A percentile compares a stretch with the other conserved stretches of the same genome.
These are phyloP conservation scores for Rhizophagus sp. DNA, from an alignment of 192 early-diverging fungal species.

Conservation along the genomic window DNA sequence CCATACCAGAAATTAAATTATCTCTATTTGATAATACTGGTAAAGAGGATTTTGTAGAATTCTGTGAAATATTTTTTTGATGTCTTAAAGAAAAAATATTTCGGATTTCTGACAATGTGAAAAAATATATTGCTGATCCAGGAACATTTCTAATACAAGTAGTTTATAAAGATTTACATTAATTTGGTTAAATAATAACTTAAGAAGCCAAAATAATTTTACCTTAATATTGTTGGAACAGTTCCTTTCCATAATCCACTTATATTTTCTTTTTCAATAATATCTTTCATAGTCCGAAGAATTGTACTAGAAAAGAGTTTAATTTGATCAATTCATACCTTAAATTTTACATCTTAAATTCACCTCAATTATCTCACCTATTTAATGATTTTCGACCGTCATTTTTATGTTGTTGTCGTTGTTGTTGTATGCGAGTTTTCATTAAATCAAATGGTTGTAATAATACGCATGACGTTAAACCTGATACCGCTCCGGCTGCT, in stretches of 20 bases:
- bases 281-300: slow-evolving; percentile 56
- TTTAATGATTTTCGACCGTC: slow-evolving; percentile 39
- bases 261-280: slow-evolving; percentile 59
- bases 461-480: slow-evolving; percentile 71
- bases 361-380: slow-evolving; percentile 40
- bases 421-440: slow-evolving; percentile 79
- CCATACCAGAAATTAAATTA: slow-evolving; percentile 70
- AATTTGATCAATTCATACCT: no score
- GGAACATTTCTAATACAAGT: slow-evolving; percentile 57
- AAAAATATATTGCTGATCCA: slow-evolving; percentile 75
- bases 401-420: slow-evolving; percentile 50
- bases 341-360: not conserved
- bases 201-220: slow-evolving; percentile 10
- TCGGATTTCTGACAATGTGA: slow-evolving; percentile 63
- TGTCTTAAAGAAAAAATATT: slow-evolving; percentile 47
- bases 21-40: slow-evolving; percentile 58
- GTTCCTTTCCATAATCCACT: slow-evolving; percentile 84
- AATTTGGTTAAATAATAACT: no score
- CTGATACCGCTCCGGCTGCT: slow-evolving; percentile 75
- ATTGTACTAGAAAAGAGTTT: slow-evolving; percentile 41
- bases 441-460: slow-evolving; percentile 91
- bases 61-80: slow-evolving; percentile 32
- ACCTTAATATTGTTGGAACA: slow-evolving; percentile 67
- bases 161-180: not conserved
- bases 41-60: slow-evolving; percentile 25